Evolutionary conservation across 768 basidiomycete genomes (phyloP).

Genomic region (Hydnomerulius pinastri): DNA sequence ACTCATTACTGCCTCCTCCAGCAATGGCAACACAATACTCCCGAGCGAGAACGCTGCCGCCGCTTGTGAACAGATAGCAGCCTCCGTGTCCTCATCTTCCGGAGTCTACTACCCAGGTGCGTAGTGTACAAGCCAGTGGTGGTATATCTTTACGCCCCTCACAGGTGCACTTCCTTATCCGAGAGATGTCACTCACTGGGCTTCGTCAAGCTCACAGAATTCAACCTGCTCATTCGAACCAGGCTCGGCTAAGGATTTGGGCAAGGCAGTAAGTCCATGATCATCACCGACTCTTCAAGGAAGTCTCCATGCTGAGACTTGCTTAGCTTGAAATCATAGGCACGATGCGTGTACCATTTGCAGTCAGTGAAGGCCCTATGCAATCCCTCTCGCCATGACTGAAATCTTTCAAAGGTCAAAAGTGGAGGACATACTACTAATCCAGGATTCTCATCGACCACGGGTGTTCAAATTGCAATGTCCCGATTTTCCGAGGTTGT

Average conservation of each 20-base stretch:
- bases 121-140: neutral
- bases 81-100: constrained; percentile 43
- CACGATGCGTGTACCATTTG: constrained; percentile 40
- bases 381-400: neutral
- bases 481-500: constrained; percentile 41
- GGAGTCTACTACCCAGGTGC: constrained; percentile 47
- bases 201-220: constrained; percentile 42
- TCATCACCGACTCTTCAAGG: constrained; percentile 11
- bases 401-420: too few species aligned
- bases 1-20: neutral
- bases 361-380: neutral
- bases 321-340: constrained; percentile 31
- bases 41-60: neutral
- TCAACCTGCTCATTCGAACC: constrained; percentile 53
- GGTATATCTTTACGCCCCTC: too few species aligned
- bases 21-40: neutral
- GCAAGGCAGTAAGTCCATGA: constrained; percentile 37
- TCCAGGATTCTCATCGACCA: constrained; percentile 57
- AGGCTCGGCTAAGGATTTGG: constrained; percentile 49
- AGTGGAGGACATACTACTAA: constrained; percentile 61
- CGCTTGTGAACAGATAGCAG: constrained; percentile 38
- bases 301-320: neutral
- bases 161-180: constrained; percentile 28
- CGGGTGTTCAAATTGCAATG: constrained; percentile 61
- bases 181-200: constrained; percentile 50